These are phyloP conservation scores for Hypoxylon sp. DNA, from an alignment of 2,329 filamentous ascomycete species.

Conservation along the genomic window DNA sequence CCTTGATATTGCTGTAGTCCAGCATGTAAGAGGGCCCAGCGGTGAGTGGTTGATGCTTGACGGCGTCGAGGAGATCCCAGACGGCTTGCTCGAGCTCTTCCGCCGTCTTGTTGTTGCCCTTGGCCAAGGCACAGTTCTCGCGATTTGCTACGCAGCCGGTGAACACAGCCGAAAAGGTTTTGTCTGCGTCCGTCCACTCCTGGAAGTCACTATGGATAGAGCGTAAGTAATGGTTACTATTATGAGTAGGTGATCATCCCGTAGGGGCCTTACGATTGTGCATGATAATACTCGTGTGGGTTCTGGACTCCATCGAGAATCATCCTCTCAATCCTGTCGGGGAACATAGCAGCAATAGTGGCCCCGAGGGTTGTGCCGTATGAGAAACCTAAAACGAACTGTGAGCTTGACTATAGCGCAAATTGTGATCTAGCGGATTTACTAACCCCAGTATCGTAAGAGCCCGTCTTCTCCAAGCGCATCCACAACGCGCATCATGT, in stretches of 20 bases:
- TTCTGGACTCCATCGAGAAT: constrained; percentile 58
- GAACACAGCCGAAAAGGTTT: constrained; percentile 51
- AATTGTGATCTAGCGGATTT: background rate
- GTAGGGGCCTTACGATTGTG: constrained; percentile 38
- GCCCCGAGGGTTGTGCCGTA: constrained; percentile 60
- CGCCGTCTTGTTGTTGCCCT: constrained; percentile 49
- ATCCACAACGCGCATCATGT: constrained; percentile 59
- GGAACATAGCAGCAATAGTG: constrained; percentile 60
- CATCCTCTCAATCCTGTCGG: constrained; percentile 57
- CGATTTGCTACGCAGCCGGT: constrained; percentile 49
- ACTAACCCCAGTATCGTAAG: constrained; percentile 57
- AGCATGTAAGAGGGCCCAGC: constrained; percentile 43
- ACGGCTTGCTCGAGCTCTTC: constrained; percentile 60
- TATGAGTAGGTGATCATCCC: background rate
- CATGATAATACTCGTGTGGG: constrained; percentile 54
- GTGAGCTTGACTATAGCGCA: constrained; percentile 20
- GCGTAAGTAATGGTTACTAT: background rate
- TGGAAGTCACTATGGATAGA: constrained; percentile 45
- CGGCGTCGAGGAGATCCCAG: constrained; percentile 48
- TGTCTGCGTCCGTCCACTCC: constrained; percentile 49
- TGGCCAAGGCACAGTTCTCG: constrained; percentile 51
- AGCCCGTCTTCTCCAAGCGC: constrained; percentile 57
- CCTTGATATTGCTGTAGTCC: constrained; percentile 49
- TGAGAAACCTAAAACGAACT: constrained; percentile 53
- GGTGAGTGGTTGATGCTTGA: constrained; percentile 52